Percentiles rank a stretch among this genome's conserved stretches.
These are phyloP conservation scores for Trichoderma lentiforme DNA, from an alignment of 2,329 filamentous ascomycete species.

Conservation along the genomic window DNA sequence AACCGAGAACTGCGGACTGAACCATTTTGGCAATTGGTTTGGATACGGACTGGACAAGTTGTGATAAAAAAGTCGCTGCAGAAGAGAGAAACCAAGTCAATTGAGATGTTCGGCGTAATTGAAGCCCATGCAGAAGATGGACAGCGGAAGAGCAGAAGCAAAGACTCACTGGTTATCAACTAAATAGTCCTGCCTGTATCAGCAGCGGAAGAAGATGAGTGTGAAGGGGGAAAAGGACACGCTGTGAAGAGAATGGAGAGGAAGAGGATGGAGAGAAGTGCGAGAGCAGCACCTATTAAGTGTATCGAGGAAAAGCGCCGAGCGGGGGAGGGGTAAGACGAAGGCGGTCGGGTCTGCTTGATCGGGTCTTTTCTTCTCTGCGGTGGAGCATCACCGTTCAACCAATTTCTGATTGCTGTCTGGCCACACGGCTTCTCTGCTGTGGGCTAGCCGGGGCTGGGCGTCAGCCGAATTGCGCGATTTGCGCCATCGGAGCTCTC, in stretches of 20 bases:
- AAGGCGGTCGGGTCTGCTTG: constrained; percentile 1
- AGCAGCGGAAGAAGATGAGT: constrained; percentile 1
- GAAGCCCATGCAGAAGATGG: background rate
- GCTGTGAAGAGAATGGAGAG: constrained; percentile 7
- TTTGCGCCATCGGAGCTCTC: constrained; percentile 15
- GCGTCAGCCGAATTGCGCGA: constrained; percentile 15
- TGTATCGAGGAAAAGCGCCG: constrained; percentile 10
- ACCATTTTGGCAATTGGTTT: constrained; percentile 51
- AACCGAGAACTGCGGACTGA: constrained; percentile 82
- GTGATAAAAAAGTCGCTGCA: background rate
- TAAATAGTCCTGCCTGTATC: constrained; percentile 8
- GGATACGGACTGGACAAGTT: constrained; percentile 4
- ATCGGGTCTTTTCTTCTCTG: constrained; percentile 6
- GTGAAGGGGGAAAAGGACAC: constrained; percentile 3
- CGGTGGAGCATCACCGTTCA: constrained; percentile 5
- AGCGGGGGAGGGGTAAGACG: constrained; percentile 19
- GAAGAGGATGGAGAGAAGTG: background rate
- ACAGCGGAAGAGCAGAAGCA: background rate
- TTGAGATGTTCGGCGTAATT: background rate
- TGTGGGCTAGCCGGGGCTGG: background rate
- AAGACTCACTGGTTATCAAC: constrained; percentile 2
- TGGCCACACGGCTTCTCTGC: background rate
- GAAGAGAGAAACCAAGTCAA: background rate
- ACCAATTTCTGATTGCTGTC: background rate
- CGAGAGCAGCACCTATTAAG: constrained; percentile 7